Conservation (phyloP, 2,329 filamentous ascomycete species). For the Didymellaceae sp. region DNA sequence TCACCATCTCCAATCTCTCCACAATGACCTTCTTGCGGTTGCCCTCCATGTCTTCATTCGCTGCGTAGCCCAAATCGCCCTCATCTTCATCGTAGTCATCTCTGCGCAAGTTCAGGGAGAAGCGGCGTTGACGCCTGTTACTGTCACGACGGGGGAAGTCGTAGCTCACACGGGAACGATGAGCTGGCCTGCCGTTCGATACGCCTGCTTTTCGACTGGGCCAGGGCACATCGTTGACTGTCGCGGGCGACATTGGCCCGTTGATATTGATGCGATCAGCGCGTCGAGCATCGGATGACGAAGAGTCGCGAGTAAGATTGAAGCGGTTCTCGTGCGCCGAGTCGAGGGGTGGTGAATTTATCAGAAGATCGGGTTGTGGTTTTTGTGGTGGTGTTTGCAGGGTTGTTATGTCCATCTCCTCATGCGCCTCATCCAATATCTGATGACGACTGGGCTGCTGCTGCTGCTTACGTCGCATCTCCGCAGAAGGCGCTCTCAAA, state of each 20-base stretch:
- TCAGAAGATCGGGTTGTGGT: conserved; percentile 66
- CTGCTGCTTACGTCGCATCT: conserved; percentile 73
- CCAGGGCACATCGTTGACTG: conserved; percentile 43
- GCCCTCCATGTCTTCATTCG: conserved; percentile 91
- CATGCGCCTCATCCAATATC: conserved; percentile 61
- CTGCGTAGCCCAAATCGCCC: conserved; percentile 92
- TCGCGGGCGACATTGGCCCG: conserved; percentile 43
- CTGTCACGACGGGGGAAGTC: conserved; percentile 46
- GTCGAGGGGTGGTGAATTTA: conserved; percentile 62
- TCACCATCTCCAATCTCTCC: conserved; percentile 92
- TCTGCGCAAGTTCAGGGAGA: conserved; percentile 54
- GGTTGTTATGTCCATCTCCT: conserved; percentile 89
- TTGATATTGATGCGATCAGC: conserved; percentile 17
- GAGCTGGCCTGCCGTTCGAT: conserved; percentile 30
- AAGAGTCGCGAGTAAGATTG: conserved; percentile 56
- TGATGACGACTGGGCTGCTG: conserved; percentile 49
- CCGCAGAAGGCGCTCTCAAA: conserved; percentile 82
- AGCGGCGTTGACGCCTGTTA: conserved; percentile 46
- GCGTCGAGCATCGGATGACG: conserved; percentile 48
- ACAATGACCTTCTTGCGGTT: conserved; percentile 95
- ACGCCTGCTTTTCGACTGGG: conserved; percentile 21
- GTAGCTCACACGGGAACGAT: conserved; percentile 51
- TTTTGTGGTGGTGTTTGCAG: conserved; percentile 63
- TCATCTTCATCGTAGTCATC: conserved; percentile 67
- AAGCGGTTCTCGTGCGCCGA: conserved; percentile 53